Base-by-base conservation (phyloP, 352 stramenopile species). In the Phytophthora ohioensis region DNA sequence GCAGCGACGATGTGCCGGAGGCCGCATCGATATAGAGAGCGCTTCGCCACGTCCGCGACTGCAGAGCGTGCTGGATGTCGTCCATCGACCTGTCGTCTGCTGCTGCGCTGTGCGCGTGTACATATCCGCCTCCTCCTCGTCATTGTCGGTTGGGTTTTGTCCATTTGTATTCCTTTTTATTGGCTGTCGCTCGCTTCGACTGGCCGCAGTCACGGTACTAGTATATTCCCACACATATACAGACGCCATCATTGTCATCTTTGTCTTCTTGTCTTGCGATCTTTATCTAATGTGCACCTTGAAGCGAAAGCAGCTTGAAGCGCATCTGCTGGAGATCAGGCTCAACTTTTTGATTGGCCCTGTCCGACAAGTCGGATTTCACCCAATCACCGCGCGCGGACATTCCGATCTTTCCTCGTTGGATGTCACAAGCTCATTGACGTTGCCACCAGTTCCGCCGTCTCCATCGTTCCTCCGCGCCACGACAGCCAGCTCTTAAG, bases 131-230 rank as follows among this genome's bases (percentile, higher is more conserved):
- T 58, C 17, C 34, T 74, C 39, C n/a, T 67, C 54, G 42, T 77
- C 53, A 15, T 64, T 52, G 27, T 61, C 34, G 55, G 58, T 68
- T 59, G 59, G 66, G 67, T 75, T 71, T 75, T 75, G 71, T 75
- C 57, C 60, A 69, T 78, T 78, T 74, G 58, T 77, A 77, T 77
- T 65, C 27, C 57, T 76, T 79, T 73, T 73, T 79, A 67, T 76
- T 79, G 63, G 57, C 54, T 76, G 52, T 65, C 53, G 61, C 45
- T 48, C 41, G 51, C 56, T 69, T 65, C 39, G 51, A 56, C 49
- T 61, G 41, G 66, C 59, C 46, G 51, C 56, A 69, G 66, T 61
- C 60, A 64, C 66, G 48, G 66, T 27, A 27, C 21, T 27, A 27
- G 21, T 72, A 58, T 63, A 38, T 59, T 43, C 38, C 31, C 51